phyloP scores from a whole-genome alignment of 495 filamentous ascomycete species.

The Aspergillus nidulans region DNA sequence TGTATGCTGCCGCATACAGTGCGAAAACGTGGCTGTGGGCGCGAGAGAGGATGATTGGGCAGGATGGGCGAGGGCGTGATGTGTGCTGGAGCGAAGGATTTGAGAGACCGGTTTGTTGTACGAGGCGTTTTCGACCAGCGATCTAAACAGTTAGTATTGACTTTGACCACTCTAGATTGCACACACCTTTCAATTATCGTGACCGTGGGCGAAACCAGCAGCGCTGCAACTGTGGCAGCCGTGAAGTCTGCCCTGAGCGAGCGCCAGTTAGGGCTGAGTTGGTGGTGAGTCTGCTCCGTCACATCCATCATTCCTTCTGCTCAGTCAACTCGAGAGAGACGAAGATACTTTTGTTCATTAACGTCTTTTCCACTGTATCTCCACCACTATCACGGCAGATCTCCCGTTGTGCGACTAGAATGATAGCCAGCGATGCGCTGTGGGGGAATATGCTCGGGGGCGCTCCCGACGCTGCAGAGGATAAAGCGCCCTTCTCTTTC shows the following conservation, averaged over 20 bases:
- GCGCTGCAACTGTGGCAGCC: conserved; percentile 36
- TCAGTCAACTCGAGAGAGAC: neutral
- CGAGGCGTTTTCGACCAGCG: neutral
- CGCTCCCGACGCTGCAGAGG: neutral
- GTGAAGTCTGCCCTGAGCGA: conserved; percentile 17
- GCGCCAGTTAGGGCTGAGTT: neutral
- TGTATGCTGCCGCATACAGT: conserved; percentile 83
- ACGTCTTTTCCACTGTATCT: neutral
- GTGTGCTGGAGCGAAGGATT: neutral
- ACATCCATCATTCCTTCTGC: neutral
- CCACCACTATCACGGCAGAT: neutral
- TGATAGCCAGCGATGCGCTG: neutral
- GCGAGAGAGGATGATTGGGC: conserved; percentile 63
- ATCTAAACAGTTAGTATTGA: neutral
- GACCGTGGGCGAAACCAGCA: conserved; percentile 36
- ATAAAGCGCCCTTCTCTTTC: neutral
- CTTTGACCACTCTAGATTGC: conserved; percentile 25
- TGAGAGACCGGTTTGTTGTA: neutral
- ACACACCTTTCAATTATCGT: conserved; percentile 49
- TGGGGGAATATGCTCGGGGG: neutral
- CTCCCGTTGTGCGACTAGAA: neutral
- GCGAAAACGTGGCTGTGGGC: conserved; percentile 77
- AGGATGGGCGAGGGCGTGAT: conserved; percentile 59
- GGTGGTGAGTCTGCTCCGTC: neutral
- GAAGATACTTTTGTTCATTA: neutral